phyloP scores from a whole-genome alignment of 768 basidiomycete species.

The Pulveroboletus sp. region DNA sequence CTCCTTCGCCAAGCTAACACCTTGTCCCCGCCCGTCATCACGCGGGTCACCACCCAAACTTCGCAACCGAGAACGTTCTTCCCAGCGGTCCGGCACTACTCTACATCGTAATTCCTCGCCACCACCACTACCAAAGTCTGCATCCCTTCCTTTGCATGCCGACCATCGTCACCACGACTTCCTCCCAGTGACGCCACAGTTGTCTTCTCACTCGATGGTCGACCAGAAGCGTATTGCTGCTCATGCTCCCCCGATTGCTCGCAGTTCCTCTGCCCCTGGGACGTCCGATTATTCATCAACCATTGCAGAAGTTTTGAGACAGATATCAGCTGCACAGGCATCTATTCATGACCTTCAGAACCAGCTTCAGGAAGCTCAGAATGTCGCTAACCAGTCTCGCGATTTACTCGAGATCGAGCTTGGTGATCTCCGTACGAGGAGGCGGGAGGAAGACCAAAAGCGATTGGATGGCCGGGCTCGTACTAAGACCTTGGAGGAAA shows the following conservation, averaged over 20 bases:
- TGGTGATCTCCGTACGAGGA: conserved; percentile 64
- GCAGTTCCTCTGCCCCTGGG: conserved; percentile 17
- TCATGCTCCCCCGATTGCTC: conserved; percentile 25
- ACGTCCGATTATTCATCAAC: conserved; percentile 60
- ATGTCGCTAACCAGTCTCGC: conserved; percentile 53
- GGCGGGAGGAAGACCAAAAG: conserved; percentile 77
- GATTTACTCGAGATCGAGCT: conserved; percentile 67
- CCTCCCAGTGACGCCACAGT: conserved; percentile 22
- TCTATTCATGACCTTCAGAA: conserved; percentile 63
- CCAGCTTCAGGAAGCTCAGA: conserved; percentile 63
- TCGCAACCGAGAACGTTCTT: conserved; percentile 53
- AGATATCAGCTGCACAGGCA: conserved; percentile 60
- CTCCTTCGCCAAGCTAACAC: conserved; percentile 46
- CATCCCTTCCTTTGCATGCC: conserved; percentile 70
- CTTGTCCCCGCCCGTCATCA: conserved; percentile 38
- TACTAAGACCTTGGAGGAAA: conserved; percentile 83
- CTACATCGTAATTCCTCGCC: conserved; percentile 65
- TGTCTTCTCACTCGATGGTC: conserved; percentile 13
- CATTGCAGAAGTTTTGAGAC: conserved; percentile 69
- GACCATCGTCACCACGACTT: conserved; percentile 33
- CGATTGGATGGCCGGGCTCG: conserved; percentile 76
- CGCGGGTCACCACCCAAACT: conserved; percentile 52
- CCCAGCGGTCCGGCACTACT: conserved; percentile 34
- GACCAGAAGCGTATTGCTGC: conserved; percentile 27
- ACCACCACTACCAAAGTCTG: conserved; percentile 81